phyloP scores from a whole-genome alignment of 2,329 filamentous ascomycete genomes.

The Penicillium oxalicum region DNA sequence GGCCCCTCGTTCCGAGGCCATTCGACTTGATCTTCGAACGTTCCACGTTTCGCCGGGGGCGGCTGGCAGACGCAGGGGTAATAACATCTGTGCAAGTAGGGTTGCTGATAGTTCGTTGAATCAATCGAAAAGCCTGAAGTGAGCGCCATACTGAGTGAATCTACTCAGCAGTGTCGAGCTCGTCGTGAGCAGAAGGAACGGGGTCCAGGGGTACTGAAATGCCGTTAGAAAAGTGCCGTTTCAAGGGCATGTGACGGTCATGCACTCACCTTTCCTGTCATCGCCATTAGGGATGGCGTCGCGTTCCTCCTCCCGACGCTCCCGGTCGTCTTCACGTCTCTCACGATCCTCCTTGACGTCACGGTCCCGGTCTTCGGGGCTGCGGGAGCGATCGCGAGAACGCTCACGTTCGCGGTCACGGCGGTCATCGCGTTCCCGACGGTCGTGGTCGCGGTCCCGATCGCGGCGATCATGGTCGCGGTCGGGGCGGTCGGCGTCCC shows the following conservation, averaged over 20 bases:
- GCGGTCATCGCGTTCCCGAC: slow-evolving; percentile 47
- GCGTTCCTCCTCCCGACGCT: slow-evolving; percentile 62
- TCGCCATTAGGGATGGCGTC: slow-evolving; percentile 78
- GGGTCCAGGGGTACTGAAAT: slow-evolving; percentile 58
- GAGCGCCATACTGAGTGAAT: slow-evolving; percentile 20
- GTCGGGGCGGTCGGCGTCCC: slow-evolving; percentile 65
- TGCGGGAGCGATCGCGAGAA: slow-evolving; percentile 21
- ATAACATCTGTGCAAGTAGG: not conserved
- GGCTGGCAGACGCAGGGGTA: not conserved
- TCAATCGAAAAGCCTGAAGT: slow-evolving; percentile 1
- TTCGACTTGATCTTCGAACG: too few species aligned
- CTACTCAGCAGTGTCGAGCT: slow-evolving; percentile 88
- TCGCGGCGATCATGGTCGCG: slow-evolving; percentile 62
- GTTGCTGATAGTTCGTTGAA: not conserved
- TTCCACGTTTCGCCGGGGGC: too few species aligned
- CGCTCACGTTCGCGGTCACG: slow-evolving; percentile 44
- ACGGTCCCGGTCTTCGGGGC: slow-evolving; percentile 21
- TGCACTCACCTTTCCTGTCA: slow-evolving; percentile 73
- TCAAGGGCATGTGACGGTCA: not conserved
- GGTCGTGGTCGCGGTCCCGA: slow-evolving; percentile 38
- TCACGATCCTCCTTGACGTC: slow-evolving; percentile 19
- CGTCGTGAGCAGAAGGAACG: slow-evolving; percentile 79
- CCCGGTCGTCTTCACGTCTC: slow-evolving; percentile 46
- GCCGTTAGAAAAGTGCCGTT: slow-evolving; percentile 10
- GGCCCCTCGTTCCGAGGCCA: too few species aligned